These are phyloP conservation scores for Piromyces sp. DNA, from an alignment of 192 early-diverging fungal species.

Conservation along the genomic window DNA sequence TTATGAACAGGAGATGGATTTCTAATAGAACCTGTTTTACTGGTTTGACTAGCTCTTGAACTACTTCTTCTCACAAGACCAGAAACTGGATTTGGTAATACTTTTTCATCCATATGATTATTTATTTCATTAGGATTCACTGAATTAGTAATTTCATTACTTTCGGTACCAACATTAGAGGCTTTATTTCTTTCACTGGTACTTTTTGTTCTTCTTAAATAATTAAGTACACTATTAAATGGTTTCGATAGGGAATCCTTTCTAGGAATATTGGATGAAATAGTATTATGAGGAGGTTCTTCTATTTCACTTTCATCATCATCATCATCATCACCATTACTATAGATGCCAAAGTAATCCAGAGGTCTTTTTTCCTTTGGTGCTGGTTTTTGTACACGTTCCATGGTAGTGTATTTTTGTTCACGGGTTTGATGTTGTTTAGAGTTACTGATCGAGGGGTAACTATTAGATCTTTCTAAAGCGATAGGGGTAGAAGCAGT, in stretches of 20 bases:
- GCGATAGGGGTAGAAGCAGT: background rate
- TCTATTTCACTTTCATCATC: background rate
- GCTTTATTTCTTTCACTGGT: no score
- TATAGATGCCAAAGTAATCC: background rate
- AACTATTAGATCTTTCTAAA: background rate
- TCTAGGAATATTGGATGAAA: no score
- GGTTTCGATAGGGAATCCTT: no score
- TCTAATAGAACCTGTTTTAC: background rate
- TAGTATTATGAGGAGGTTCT: background rate
- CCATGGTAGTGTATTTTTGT: background rate
- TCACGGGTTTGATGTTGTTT: background rate
- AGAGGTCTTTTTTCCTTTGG: background rate
- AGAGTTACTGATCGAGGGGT: background rate
- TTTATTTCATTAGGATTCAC: no score
- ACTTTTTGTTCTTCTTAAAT: no score
- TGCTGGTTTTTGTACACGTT: background rate
- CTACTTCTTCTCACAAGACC: background rate
- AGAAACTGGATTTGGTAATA: no score
- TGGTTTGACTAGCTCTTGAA: background rate
- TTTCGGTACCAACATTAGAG: no score
- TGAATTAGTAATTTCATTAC: no score
- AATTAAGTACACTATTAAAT: no score
- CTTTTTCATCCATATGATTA: no score
- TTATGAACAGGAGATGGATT: no score
- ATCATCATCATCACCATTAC: background rate